These are phyloP conservation scores for Euryodendron excelsum DNA, from an alignment of 148 eudicot genomes.

Conservation along the genomic window DNA sequence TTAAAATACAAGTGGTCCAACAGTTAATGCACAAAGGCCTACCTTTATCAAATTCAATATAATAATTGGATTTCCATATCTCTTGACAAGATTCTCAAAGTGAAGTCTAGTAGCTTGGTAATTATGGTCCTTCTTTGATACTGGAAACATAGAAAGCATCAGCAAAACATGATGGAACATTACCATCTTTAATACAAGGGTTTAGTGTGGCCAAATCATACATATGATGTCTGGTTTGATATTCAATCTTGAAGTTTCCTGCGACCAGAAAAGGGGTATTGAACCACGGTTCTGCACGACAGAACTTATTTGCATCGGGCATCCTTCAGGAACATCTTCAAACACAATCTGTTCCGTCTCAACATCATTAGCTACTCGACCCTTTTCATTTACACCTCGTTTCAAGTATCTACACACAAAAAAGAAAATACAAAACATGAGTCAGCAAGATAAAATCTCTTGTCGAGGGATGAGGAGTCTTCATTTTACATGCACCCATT, in stretches of 20 bases:
- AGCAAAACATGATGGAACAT: constrained; percentile 12
- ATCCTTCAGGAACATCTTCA: constrained; percentile 50
- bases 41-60: constrained; percentile 88
- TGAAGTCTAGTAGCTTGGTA: constrained; percentile 73
- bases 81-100: constrained; percentile 58
- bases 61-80: constrained; percentile 84
- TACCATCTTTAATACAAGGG: not conserved
- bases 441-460: constrained; percentile 17
- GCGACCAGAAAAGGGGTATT: constrained; percentile 91
- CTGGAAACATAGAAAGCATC: constrained; percentile 39
- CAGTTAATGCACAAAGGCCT: constrained; percentile 4
- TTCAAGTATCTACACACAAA: constrained; percentile 62
- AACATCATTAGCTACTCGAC: constrained; percentile 95
- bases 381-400: constrained; percentile 85
- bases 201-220: constrained; percentile 29
- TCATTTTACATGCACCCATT: too few relatives aligned
- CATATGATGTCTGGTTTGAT: constrained; percentile 73
- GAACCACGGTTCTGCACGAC: constrained; percentile 89
- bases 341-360: constrained; percentile 90
- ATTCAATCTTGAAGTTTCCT: constrained; percentile 63
- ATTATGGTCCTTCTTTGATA: constrained; percentile 49
- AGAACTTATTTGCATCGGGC: constrained; percentile 49
- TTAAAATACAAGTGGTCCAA: not conserved
- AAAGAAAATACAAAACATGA: constrained; percentile 2
- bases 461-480: constrained; percentile 19